These are phyloP conservation scores for Coffea eugenioides DNA, from an alignment of 257 asterid species.

Conservation along the genomic window DNA sequence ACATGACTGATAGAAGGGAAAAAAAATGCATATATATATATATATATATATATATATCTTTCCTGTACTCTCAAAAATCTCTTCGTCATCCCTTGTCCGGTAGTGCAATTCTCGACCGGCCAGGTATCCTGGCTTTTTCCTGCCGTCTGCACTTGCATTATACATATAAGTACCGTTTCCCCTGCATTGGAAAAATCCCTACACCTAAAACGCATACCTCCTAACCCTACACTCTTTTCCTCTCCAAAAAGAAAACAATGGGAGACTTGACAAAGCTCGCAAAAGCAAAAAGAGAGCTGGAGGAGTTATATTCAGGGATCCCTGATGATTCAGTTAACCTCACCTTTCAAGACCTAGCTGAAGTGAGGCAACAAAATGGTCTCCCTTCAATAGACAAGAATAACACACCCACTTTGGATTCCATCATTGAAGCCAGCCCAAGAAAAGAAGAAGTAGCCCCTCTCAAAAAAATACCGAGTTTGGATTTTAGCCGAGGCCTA, in stretches of 20 bases:
- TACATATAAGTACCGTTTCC: neutral
- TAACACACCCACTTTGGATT: constrained; percentile 19
- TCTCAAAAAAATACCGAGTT: constrained; percentile 56
- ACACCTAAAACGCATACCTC: neutral
- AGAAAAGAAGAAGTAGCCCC: constrained; percentile 13
- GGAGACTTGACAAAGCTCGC: constrained; percentile 45
- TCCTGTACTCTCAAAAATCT: neutral
- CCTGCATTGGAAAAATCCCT: neutral
- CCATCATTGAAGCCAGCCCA: constrained; percentile 16
- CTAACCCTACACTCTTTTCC: too few species aligned
- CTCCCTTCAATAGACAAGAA: constrained; percentile 17
- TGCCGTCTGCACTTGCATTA: neutral
- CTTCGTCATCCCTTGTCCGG: neutral
- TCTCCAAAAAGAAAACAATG: constrained; percentile 23
- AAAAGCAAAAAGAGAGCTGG: constrained; percentile 61
- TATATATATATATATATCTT: neutral
- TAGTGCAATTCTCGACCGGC: constrained; percentile 10
- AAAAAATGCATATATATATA: neutral
- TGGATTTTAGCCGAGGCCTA: constrained; percentile 58
- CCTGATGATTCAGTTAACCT: constrained; percentile 88
- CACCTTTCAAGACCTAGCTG: constrained; percentile 68
- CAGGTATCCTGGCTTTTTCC: constrained; percentile 2
- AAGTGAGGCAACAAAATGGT: constrained; percentile 32
- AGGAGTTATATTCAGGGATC: constrained; percentile 64
- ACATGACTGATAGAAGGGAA: neutral